phyloP scores from a whole-genome alignment of 208 protist species.

The Naegleria fowleri region DNA sequence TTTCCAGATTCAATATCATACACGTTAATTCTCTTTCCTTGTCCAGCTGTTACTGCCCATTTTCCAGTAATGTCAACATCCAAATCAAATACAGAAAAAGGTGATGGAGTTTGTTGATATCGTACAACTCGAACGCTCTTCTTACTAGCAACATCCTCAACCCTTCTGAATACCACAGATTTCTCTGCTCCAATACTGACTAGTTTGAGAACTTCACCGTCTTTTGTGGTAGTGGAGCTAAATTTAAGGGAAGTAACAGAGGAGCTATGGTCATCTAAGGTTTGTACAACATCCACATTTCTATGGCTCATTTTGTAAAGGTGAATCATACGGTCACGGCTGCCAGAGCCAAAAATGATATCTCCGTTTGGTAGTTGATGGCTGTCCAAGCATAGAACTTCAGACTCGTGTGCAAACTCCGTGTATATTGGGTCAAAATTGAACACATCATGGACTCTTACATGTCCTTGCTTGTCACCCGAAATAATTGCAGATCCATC shows the following conservation, averaged over 20 bases:
- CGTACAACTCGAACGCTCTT: neutral
- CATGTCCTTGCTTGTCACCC: slow-evolving; percentile 34
- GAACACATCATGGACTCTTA: slow-evolving; percentile 24
- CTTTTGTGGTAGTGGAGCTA: neutral
- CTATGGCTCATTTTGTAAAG: slow-evolving; percentile 19
- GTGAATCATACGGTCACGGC: slow-evolving; percentile 35
- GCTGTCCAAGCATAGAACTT: slow-evolving; percentile 33
- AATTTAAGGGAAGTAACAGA: slow-evolving; percentile 39
- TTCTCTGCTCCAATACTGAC: slow-evolving; percentile 38
- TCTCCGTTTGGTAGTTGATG: neutral
- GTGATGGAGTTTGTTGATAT: neutral
- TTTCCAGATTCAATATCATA: slow-evolving; percentile 28
- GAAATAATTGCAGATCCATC: slow-evolving; percentile 33
- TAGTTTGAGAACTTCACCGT: neutral
- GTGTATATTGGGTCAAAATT: neutral
- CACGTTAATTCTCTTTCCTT: slow-evolving; percentile 39
- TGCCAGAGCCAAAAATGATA: slow-evolving; percentile 19
- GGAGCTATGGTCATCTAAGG: slow-evolving; percentile 33
- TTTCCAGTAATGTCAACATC: slow-evolving; percentile 30
- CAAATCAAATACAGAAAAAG: slow-evolving; percentile 37
- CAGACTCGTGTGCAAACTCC: slow-evolving; percentile 30
- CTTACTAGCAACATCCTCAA: neutral
- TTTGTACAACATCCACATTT: slow-evolving; percentile 1
- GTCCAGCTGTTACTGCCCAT: slow-evolving; percentile 39
- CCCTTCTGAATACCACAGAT: slow-evolving; percentile 24